Evolutionary conservation across 352 stramenopile genomes (phyloP).

Genomic region (Globisporangium lucens): DNA sequence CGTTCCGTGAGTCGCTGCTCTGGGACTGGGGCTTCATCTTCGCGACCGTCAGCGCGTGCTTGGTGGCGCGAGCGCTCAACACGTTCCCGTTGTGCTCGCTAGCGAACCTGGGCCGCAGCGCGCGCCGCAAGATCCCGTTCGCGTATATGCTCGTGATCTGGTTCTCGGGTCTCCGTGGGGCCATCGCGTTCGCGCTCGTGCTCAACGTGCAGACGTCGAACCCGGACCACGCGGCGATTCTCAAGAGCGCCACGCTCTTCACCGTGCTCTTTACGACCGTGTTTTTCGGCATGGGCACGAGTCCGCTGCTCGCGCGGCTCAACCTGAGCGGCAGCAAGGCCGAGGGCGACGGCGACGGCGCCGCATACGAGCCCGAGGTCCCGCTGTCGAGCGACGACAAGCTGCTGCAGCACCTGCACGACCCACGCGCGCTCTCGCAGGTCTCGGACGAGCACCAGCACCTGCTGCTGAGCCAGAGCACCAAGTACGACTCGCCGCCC

Average conservation of each 20-base stretch:
- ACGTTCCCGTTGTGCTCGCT: conserved; percentile 37
- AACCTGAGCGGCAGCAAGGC: conserved; percentile 8
- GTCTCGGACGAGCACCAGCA: conserved; percentile 7
- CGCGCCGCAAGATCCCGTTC: conserved; percentile 30
- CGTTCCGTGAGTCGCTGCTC: conserved; percentile 27
- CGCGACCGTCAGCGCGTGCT: conserved; percentile 23
- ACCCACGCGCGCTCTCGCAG: not conserved
- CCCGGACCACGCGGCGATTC: conserved; percentile 33
- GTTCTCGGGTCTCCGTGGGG: conserved; percentile 79
- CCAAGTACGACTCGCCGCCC: conserved; percentile 10
- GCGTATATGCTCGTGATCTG: conserved; percentile 57
- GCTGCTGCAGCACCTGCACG: conserved; percentile 5
- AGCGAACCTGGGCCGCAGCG: conserved; percentile 27
- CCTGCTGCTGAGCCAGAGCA: conserved; percentile 10
- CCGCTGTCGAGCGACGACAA: not conserved
- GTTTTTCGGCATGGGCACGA: conserved; percentile 42
- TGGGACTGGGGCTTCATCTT: conserved; percentile 45
- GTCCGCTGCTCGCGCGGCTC: conserved; percentile 33
- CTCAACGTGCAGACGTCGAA: conserved; percentile 26
- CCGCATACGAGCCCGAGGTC: not conserved
- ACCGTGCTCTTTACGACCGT: conserved; percentile 56
- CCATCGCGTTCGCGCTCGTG: conserved; percentile 76
- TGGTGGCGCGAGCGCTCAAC: conserved; percentile 30
- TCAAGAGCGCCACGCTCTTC: conserved; percentile 53
- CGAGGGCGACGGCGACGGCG: not conserved